Evolutionary conservation across 768 basidiomycete genomes (phyloP).

Genomic region (Suillus subalutaceus): DNA sequence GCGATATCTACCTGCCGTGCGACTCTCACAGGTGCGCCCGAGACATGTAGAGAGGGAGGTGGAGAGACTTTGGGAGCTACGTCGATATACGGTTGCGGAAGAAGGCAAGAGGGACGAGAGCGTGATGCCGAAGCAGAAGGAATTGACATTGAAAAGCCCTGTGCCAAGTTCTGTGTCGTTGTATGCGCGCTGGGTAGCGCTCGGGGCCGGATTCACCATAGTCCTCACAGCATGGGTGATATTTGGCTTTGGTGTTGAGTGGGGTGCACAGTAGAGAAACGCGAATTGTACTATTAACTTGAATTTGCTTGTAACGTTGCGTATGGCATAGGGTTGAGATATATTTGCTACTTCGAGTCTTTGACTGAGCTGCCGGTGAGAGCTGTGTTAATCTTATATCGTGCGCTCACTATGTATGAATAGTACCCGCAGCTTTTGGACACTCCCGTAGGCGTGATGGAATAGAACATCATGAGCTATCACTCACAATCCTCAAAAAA

Average conservation of each 20-base stretch:
- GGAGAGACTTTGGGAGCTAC: conserved; percentile 27
- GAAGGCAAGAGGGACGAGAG: not conserved
- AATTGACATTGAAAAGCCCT: conserved; percentile 11
- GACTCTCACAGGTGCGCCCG: conserved; percentile 41
- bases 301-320: too few relatives aligned
- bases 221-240: conserved; percentile 44
- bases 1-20: conserved; percentile 38
- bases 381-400: too few relatives aligned
- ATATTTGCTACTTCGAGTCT: too few relatives aligned
- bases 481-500: too few relatives aligned
- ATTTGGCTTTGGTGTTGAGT: conserved; percentile 44
- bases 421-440: too few relatives aligned
- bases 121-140: conserved; percentile 7
- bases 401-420: too few relatives aligned
- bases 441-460: too few relatives aligned
- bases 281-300: too few relatives aligned
- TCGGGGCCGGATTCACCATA: conserved; percentile 26
- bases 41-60: conserved; percentile 32
- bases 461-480: too few relatives aligned
- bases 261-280: conserved; percentile 28
- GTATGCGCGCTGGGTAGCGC: conserved; percentile 24
- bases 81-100: not conserved
- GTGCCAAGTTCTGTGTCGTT: conserved; percentile 1
- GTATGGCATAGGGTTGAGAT: too few relatives aligned
- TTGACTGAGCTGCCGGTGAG: too few relatives aligned